Evolutionary conservation across 2,329 filamentous ascomycete genomes (phyloP).

Genomic region (Diaporthe aspalathi): DNA sequence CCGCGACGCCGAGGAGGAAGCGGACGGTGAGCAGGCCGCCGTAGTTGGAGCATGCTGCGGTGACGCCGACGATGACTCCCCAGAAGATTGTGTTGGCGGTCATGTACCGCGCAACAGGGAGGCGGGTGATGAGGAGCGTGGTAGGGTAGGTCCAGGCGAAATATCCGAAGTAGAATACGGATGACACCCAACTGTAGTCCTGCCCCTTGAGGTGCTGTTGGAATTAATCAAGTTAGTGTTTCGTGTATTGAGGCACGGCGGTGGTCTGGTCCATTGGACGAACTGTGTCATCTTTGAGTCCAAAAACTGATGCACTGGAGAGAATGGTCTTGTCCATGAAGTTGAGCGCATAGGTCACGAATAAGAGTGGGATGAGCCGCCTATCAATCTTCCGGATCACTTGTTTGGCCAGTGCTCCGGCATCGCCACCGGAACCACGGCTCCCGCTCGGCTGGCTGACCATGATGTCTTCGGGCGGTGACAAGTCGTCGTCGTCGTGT

Average conservation of each 20-base stretch:
- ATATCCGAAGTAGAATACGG: conserved; percentile 59
- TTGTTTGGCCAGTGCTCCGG: conserved; percentile 45
- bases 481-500: conserved; percentile 17
- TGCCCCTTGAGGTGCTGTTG: conserved; percentile 52
- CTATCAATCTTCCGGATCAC: conserved; percentile 68
- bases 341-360: conserved; percentile 68
- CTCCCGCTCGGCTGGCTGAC: conserved; percentile 23
- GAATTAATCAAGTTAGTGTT: background rate
- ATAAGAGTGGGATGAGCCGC: conserved; percentile 65
- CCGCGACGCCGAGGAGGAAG: conserved; percentile 65
- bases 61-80: conserved; percentile 59
- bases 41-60: conserved; percentile 60
- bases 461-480: conserved; percentile 19
- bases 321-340: conserved; percentile 72
- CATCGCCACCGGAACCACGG: conserved; percentile 11
- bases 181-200: conserved; percentile 59
- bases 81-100: conserved; percentile 61
- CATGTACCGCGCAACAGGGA: conserved; percentile 61
- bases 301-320: conserved; percentile 67
- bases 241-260: conserved; percentile 1
- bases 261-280: conserved; percentile 1
- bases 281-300: conserved; percentile 60
- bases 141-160: conserved; percentile 53
- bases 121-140: conserved; percentile 58
- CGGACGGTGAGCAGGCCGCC: conserved; percentile 62